Base-by-base conservation (phyloP, 257 asterid genomes). In the Ophiorrhiza pumila region DNA sequence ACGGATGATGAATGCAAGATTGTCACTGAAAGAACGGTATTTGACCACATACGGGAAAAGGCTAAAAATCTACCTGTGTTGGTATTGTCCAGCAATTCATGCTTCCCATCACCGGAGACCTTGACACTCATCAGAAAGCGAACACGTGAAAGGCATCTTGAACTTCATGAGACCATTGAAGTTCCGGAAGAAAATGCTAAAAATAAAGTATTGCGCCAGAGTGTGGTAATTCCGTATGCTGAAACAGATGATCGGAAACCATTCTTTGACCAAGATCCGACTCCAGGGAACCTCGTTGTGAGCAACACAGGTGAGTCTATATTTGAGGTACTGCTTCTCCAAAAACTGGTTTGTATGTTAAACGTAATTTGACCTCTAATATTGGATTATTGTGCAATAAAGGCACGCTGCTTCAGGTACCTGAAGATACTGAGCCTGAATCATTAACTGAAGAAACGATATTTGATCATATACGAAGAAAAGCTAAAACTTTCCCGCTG, bases 11-110 rank as follows among this genome's bases (percentile, higher is more conserved):
- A 87, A 65, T 93, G 98, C 91, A 87, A 81, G 83, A 87, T 89
- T 58, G 79, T 91, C 60, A 83, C 84, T 45, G 91, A 75, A 63
- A 87, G 62, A 79, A 93, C 96, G n/a, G 85, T 91, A 70, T 91
- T 93, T 17, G 97, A 93, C 65, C 97, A 89, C 79, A 85, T 93
- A 35, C 86, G 92, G 37, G 81, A 85, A 50, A 93, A 93, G 89
- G 93, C 96, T n/a, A 91, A 87, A 77, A 70, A 56, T 50, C 79
- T 93, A 47, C 97, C 98, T 59, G 68, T 73, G 49, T 81, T 91
- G 79, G 83, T 85, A 57, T 43, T 70, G 65, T 74, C 85, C 75
- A 83, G 72, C 22, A 81, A 82, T 45, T 73, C 84, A 43, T 39
- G 73, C 69, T 71, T 87, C 22, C 95, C 98, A 62, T 85, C 98